These are phyloP conservation scores for Alternaria burnsii DNA, from an alignment of 2,329 filamentous ascomycete species.

Conservation along the genomic window DNA sequence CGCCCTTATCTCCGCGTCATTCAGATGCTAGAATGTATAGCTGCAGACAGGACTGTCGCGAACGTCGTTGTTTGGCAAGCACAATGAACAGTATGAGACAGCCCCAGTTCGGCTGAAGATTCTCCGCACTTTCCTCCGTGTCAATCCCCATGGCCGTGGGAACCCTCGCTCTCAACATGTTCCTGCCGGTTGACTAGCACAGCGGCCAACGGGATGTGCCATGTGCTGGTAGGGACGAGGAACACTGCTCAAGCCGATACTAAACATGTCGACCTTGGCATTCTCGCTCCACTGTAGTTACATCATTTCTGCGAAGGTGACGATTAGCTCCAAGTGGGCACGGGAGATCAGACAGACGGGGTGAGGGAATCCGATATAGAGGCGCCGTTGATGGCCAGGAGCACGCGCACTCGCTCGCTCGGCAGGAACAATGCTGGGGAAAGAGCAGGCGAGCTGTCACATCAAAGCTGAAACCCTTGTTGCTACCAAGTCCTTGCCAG, in stretches of 20 bases:
- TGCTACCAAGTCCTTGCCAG: background rate
- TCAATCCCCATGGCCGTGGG: background rate
- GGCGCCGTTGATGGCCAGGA: background rate
- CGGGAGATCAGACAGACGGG: background rate
- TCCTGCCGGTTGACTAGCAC: background rate
- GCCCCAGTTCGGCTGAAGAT: background rate
- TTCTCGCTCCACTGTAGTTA: background rate
- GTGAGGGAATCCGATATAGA: background rate
- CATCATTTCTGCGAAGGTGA: background rate
- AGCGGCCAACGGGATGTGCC: background rate
- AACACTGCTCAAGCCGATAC: background rate
- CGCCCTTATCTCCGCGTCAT: conserved; percentile 7
- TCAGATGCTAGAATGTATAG: background rate
- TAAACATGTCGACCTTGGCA: background rate
- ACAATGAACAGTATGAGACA: background rate
- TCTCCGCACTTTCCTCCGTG: background rate
- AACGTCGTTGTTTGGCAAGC: background rate
- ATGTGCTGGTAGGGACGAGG: background rate
- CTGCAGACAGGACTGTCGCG: background rate
- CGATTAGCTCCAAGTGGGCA: background rate
- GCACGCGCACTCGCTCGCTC: background rate
- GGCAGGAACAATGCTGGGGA: conserved; percentile 6
- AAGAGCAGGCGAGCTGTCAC: conserved; percentile 15
- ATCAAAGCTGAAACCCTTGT: conserved; percentile 18
- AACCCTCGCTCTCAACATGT: background rate